Base-by-base conservation (phyloP, 2,329 filamentous ascomycete genomes). In the Myotisia sp. region DNA sequence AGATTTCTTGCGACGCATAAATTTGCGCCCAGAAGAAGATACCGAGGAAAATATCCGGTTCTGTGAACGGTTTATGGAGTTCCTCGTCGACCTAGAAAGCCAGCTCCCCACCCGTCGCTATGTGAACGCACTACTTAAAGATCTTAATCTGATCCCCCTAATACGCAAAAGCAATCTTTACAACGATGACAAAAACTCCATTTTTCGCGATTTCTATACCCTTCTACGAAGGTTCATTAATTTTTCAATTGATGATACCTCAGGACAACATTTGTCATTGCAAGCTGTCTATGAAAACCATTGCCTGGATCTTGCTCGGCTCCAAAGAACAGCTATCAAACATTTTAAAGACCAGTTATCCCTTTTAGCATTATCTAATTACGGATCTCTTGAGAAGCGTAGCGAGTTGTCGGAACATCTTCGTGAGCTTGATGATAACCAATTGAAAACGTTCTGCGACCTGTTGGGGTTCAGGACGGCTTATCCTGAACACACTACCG, bases 91-190 rank as follows among this genome's bases (percentile, higher is more conserved):
- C 52, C 62, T 98, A 13, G 76, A 92, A 54, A 94, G 87, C 49
- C 90, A 98, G 54, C 65, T 95, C 30, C 90, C 90, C 0, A 98
- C 92, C 3, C 70, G 90, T 46, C 75, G 90, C 55, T 95, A 95
- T 53, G 82, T 92, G 52, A 94, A 94, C 55, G 76, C 82, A 1
- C 62, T 98, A 26, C 58, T 95, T 9, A 76, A 80, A 47, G 87
- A 98, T 52, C 63, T 95, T 29, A 85, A 95, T 52, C 58, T 92
- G 14, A 59, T 94, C 18, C 66, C 87, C 1, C 72, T 80, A 6
- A 74, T 94, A 47, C 71, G 70, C 30, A 61, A 92, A 12, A 94
- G 87, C 1, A 78, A 79, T 1, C 60, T 87, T 48, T 92, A 79
- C 48, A 74, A 76, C 37, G 71, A 79, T 37, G 76, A 83, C 42